Base-by-base conservation (phyloP, 2,329 filamentous ascomycete species). In the Macrophomina phaseolina region DNA sequence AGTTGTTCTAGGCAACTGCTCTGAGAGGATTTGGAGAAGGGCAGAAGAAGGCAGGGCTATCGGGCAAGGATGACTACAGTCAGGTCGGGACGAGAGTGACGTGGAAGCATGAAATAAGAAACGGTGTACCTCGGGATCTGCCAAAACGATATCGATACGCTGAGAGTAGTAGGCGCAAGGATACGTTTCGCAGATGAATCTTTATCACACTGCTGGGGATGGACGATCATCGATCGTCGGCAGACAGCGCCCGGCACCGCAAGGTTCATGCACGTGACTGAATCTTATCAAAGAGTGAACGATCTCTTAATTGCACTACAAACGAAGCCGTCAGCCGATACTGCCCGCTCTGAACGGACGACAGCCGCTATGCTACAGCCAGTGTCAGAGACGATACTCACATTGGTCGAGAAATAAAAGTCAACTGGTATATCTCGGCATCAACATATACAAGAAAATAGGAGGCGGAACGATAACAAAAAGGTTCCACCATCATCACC, bases 251-350 rank as follows among this genome's bases (percentile, higher is more conserved):
- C n/a, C n/a, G 46, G n/a, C 4, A 4, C 6, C 16, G 34, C 5
- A 12, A 28, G 11, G 6, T 32, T 32, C 7, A 45, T 45, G 42
- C 16, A 45, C 6, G 6, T 14, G 12, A 45, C 3, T 14, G 42
- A 45, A 14, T 45, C 5, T 23, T 30, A 51, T 6, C 11, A 34
- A 53, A 55, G 9, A 55, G 34, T 23, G 52, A 55, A 38, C 14
- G 52, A 55, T 32, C 32, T 55, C 52, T 55, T 55, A 55, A 55
- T 55, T 45, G 11, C 16, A 45, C 42, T 45, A 12, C 42, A n/a
- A n/a, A 12, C 5, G 12, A 45, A 45, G 42, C 11, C 42, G 42
- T 45, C 16, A 45, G 42, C 16, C 7, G 42, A 45, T 45, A 14
- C 7, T 45, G 2, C 42, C 5, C 42, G 11, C 42, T 38, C 11